Base-by-base conservation (phyloP, 805 yeast genomes). In the Kodamaea fukazawae region DNA sequence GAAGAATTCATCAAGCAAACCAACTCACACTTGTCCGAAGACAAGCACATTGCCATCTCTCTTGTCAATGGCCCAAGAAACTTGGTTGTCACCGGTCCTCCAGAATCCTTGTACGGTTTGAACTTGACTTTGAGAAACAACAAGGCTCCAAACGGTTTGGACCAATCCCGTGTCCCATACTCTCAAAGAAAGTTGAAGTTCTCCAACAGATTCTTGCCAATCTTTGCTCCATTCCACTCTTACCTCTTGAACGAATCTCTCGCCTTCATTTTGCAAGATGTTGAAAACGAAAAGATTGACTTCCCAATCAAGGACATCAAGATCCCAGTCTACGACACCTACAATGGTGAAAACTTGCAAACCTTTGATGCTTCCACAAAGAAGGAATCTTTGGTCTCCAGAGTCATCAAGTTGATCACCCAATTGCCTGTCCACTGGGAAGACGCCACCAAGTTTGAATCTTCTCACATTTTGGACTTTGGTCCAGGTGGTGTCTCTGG, bases 401-500 rank as follows among this genome's bases (percentile, higher is more conserved):
- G 96, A 65, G 73, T 87, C 43, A 82, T 85, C 45, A 79, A 80
- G 61, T 83, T 90, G 56, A 90, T 93, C 63, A 87, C 93, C 38
- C 81, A 81, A 57, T 76, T 87, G 57, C 88, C 96, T 32, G 99
- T 93, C 49, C 76, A 86, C 67, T 93, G 99, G 99, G 98, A 93
- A 70, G 50, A 53, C 20, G 95, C 98, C 22, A 90, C 97, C 27
- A 61, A 78, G 49, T 87, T 86, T 62, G 62, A 76, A 34, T 77
- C 93, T 18, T 86, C 97, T 34, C 99, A 93, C 62, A 78, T 93
- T 54, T 65, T 93, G 47, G 99, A 93, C 69, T 93, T 93, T 55
- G 99, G 99, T 61, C 99, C 99, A 46, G 99, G 99, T 67, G 98
- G 98, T 54, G 81, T 87, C 28, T 86, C 97, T 32, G 99, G 99